Evolutionary conservation across 2,329 filamentous ascomycete genomes (phyloP), one percentile per base, ranked within the genome.

Genomic region (Paracorniculantispora psalliotae): DNA sequence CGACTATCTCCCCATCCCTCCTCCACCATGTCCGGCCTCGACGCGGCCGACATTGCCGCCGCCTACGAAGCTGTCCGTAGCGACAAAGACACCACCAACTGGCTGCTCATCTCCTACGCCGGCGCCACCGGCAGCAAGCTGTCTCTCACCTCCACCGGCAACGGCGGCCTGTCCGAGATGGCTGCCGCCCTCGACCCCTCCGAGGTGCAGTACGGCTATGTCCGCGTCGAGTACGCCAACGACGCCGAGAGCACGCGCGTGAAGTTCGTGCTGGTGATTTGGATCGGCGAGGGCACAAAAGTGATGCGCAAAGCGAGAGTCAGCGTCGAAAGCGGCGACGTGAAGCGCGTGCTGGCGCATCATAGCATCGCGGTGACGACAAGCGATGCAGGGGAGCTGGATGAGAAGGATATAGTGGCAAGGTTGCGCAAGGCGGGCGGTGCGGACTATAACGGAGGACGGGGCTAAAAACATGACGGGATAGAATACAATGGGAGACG

Each of bases 221-320:
- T 77, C 65, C 82, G 84, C 30, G 76, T 87, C 70, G 84, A 88
- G 75, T 84, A 89, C 71, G 85, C 85, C 69, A 89, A 89, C 75
- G 86, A 90, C 71, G 82, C 82, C 63, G 87, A 90, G 76, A 84
- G 79, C 73, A 85, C 77, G 68, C 78, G 87, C 39, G 82, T 88
- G 68, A 90, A 90, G 75, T 89, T 89, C 68, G 80, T 77, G 51
- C 77, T 90, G 51, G 74, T 89, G 33, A 79, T 88, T 63, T 90
- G 86, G 86, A 87, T 88, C 70, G 86, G 86, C 69, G 78, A 81
- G 71, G 70, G 74, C 61, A 86, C 85, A 1, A 84, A 83, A 72
- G 81, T 88, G 60, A 89, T 89, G 86, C 80, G 86, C 65, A 88
- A 87, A 72, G 86, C 86, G 10, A 80, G 86, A 64, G 86, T 88